Evolutionary conservation across 2,329 filamentous ascomycete species (phyloP).

Genomic region (Cladosporium sp.): DNA sequence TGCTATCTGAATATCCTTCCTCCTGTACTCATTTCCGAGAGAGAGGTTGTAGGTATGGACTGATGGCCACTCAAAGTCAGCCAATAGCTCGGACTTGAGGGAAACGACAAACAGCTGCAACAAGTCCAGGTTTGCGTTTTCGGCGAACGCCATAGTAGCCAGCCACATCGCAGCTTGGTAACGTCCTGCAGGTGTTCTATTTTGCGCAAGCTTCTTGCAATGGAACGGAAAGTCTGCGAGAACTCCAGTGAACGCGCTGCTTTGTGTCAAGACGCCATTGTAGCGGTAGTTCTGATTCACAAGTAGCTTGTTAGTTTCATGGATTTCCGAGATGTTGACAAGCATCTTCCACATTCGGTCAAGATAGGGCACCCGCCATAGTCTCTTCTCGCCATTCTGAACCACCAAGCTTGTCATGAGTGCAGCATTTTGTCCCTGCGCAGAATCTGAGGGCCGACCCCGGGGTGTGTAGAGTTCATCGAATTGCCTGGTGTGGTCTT

Average conservation of each 20-base stretch:
- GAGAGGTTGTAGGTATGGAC: no score
- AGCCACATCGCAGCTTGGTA: slow-evolving; percentile 23
- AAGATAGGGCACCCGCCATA: not conserved
- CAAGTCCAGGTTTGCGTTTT: slow-evolving; percentile 36
- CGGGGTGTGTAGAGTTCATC: slow-evolving; percentile 26
- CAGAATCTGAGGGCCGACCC: slow-evolving; percentile 9
- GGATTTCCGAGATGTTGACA: not conserved
- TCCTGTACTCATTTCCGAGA: no score
- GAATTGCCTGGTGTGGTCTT: slow-evolving; percentile 19
- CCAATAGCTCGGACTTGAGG: slow-evolving; percentile 36
- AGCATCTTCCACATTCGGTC: not conserved
- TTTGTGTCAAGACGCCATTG: not conserved
- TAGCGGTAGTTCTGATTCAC: slow-evolving; percentile 1
- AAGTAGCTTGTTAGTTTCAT: no score
- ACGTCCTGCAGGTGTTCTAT: not conserved
- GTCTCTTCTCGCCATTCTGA: not conserved
- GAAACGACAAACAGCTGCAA: slow-evolving; percentile 40
- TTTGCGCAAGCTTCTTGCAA: not conserved
- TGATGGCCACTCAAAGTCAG: no score
- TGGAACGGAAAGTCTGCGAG: not conserved
- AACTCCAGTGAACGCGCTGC: not conserved
- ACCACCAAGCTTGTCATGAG: slow-evolving; percentile 9
- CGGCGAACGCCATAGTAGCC: slow-evolving; percentile 41
- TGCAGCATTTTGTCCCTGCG: slow-evolving; percentile 4
- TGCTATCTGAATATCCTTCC: no score